These are phyloP conservation scores for Striga hermonthica DNA, from an alignment of 305 asterid species.

Conservation along the genomic window DNA sequence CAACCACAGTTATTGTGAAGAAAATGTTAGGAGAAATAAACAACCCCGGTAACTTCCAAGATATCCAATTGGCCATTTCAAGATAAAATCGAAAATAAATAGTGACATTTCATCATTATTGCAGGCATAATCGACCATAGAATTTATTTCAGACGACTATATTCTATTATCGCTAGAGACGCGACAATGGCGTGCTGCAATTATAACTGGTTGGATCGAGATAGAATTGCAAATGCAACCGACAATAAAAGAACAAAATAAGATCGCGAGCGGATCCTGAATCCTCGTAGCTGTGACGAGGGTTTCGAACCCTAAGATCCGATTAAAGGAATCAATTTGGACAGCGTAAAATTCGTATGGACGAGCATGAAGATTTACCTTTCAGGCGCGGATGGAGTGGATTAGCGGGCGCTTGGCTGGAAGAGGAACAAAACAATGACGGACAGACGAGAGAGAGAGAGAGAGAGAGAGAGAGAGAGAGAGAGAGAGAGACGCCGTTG, in stretches of 20 bases:
- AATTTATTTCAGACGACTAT: neutral
- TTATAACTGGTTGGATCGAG: no score
- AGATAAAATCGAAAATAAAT: neutral
- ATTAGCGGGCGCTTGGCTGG: neutral
- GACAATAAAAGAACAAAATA: no score
- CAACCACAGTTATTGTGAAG: neutral
- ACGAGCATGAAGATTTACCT: conserved; percentile 23
- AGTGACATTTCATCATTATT: neutral
- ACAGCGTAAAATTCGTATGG: neutral
- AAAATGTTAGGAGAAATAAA: neutral
- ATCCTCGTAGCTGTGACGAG: neutral
- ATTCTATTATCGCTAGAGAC: neutral
- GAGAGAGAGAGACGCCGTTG: conserved; percentile 4
- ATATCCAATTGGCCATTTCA: neutral
- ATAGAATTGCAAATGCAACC: no score
- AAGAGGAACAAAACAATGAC: neutral
- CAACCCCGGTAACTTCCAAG: neutral
- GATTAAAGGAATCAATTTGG: neutral
- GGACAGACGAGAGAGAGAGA: conserved; percentile 1
- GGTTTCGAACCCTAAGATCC: conserved; percentile 9
- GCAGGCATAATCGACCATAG: neutral
- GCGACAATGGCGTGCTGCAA: no score
- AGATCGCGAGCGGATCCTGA: neutral
- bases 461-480: neutral
- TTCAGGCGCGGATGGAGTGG: neutral